Evolutionary conservation across 2,329 filamentous ascomycete species (phyloP), one percentile per base, ranked within the genome.

Genomic region (Fusarium irregulare): DNA sequence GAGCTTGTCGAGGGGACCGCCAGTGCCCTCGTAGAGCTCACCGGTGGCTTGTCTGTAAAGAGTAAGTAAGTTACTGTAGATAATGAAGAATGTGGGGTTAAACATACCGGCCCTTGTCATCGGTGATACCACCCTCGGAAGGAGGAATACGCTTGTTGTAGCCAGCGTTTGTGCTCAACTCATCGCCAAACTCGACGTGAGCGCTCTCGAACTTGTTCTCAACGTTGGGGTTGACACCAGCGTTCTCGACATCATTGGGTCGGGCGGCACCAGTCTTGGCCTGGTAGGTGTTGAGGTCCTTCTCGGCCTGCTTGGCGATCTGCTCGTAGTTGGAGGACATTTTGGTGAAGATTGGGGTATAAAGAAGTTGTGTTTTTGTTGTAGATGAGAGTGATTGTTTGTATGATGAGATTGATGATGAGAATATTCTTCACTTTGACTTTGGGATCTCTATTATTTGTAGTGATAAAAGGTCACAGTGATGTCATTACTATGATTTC

Each of bases 221-320:
- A 27, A 78, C 79, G 13, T 77, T 74, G 2, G 79, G 74, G 56
- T 84, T 81, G 47, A 84, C 80, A 45, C 82, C 83, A 5, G 80
- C 78, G 10, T 83, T 79, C 23, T 84, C 82, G 20, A 76, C 76
- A 7, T 77, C 77, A 8, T 82, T 77, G 5, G 76, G 72, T 61
- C 79, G 82, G 49, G 78, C 79, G 11, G 76, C 76, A 56, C 84
- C 83, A 3, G 83, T 84, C 77, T 85, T 86, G 69, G 83, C 75
- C 68, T 83, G 79, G 72, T 84, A 83, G 14, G 78, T 81, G 78
- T 85, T 85, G 58, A 85, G 78, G 69, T 85, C 83, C 55, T 74
- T 75, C 78, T 86, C 83, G 46, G 84, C 83, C 71, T 83, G 74
- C 34, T 80, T 76, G 59, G 84, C 80, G 57, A 86, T 82, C 56